phyloP scores from a whole-genome alignment of 202 grass and related monocot species.

The Cymbopogon flexuosus region DNA sequence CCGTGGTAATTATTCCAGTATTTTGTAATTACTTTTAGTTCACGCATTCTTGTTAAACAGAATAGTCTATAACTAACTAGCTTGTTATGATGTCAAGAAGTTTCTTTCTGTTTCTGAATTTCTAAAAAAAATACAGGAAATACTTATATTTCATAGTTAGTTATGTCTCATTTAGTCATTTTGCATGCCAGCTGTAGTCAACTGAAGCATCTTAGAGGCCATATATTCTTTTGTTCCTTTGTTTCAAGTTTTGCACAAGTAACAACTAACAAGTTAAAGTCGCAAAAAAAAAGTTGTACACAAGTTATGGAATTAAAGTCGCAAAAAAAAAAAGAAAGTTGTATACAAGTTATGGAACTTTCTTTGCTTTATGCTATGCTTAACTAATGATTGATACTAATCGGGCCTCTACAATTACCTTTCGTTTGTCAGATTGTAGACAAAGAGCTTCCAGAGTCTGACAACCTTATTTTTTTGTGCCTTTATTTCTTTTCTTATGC shows the following conservation, averaged over 20 bases:
- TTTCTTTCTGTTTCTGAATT: neutral
- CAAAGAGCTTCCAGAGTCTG: neutral
- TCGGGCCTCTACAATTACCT: neutral
- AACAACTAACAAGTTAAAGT: too few species aligned
- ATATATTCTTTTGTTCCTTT: neutral
- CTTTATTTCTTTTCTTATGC: conserved; percentile 2
- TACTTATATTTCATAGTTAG: neutral
- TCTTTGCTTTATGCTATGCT: neutral
- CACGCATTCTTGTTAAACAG: neutral
- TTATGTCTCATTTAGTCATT: conserved; percentile 17
- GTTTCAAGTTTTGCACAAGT: conserved; percentile 3
- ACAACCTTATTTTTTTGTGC: neutral
- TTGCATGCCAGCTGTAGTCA: conserved; percentile 11
- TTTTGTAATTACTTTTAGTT: conserved; percentile 8
- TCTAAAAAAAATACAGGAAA: neutral
- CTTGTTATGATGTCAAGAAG: neutral
- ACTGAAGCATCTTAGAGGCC: neutral
- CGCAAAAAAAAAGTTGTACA: too few species aligned
- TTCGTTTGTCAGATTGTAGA: neutral
- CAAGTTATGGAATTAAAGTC: too few species aligned
- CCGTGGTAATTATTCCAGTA: conserved; percentile 50
- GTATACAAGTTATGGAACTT: neutral
- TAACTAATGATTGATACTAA: neutral
- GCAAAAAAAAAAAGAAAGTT: too few species aligned
- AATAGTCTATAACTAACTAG: neutral